phyloP scores from a whole-genome alignment of 495 filamentous ascomycete genomes.

The Penicillium fimorum region DNA sequence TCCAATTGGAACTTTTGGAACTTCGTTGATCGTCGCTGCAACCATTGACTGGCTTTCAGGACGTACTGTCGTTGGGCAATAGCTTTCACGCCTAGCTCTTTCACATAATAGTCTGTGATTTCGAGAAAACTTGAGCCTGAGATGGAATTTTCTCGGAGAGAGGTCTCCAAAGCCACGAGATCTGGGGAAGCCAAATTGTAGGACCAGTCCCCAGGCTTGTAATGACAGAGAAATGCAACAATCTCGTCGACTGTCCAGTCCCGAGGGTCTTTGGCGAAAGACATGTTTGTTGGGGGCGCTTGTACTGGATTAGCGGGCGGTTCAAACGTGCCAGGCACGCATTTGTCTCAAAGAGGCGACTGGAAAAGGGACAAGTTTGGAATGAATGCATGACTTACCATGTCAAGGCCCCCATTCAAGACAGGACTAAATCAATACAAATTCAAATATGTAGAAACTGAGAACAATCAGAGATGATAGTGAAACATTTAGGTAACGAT shows the following conservation, averaged over 20 bases:
- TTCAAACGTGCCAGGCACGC: not conserved
- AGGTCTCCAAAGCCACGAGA: conserved; percentile 45
- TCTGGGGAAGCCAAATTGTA: conserved; percentile 47
- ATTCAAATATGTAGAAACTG: too few species aligned
- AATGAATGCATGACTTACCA: not conserved
- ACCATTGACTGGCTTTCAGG: conserved; percentile 44
- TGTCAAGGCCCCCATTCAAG: not conserved
- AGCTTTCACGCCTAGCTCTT: conserved; percentile 50
- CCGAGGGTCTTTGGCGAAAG: conserved; percentile 53
- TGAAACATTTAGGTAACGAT: not conserved
- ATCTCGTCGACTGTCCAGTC: conserved; percentile 67
- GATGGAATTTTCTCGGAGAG: conserved; percentile 57
- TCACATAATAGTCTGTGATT: conserved; percentile 40
- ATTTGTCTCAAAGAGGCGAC: not conserved
- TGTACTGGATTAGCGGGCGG: not conserved
- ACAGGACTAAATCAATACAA: not conserved
- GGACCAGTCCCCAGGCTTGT: conserved; percentile 44
- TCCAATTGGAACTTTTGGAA: conserved; percentile 39
- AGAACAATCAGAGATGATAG: not conserved
- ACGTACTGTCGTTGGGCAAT: conserved; percentile 48
- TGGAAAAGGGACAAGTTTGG: not conserved
- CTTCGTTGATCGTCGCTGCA: conserved; percentile 42
- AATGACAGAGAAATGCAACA: conserved; percentile 60
- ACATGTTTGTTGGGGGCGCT: conserved; percentile 18
- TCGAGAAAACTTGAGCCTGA: conserved; percentile 61